Evolutionary conservation across 179 eudicot species (phyloP), one percentile per base, ranked within the genome.

Genomic region (Actinidia chinensis): DNA sequence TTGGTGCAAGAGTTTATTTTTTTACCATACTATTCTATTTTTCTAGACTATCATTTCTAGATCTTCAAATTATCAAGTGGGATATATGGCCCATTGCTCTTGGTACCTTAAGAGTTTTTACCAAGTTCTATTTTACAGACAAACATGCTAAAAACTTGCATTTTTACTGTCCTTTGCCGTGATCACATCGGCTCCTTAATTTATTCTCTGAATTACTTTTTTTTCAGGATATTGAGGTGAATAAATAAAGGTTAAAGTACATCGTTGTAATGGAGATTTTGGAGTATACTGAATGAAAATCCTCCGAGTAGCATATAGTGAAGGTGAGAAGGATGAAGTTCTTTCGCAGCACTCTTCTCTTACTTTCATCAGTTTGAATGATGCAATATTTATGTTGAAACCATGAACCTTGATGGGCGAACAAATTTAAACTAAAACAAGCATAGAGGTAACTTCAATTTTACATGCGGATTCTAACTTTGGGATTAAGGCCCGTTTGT

Each of bases 381-480:
- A 90, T 72, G 90, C 91, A 44, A 88, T 92, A 73, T 93, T 84
- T 93, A 92, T 70, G 97, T 93, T 47, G 98, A 93, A 84, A 93
- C 98, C 55, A 92, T 88, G 85, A 90, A 93, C 71, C 91, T 93
- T 28, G 98, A 93, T 68, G 98, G 98, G 42, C 97, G 92, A 72
- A 92, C 93, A 55, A 93, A 93, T 84, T 85, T 93, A 93, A 93
- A 79, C 88, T 92, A 50, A 93, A 93, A 75, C 98, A 92, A 74
- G 91, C 93, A 43, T 86, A 48, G 93, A 90, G 64, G 88, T 75
- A 36, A 89, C 97, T 11, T 83, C 87, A 47, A 76, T 79, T 40
- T 61, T 89, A 48, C 74, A 84, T 15, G 97, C 92, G 55, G 93
- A 92, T 64, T 77, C 85, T 8, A 78, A 69, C 81, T 84, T 84